Conservation (phyloP, 2,329 filamentous ascomycete genomes). For the Trichoderma guizhouense region DNA sequence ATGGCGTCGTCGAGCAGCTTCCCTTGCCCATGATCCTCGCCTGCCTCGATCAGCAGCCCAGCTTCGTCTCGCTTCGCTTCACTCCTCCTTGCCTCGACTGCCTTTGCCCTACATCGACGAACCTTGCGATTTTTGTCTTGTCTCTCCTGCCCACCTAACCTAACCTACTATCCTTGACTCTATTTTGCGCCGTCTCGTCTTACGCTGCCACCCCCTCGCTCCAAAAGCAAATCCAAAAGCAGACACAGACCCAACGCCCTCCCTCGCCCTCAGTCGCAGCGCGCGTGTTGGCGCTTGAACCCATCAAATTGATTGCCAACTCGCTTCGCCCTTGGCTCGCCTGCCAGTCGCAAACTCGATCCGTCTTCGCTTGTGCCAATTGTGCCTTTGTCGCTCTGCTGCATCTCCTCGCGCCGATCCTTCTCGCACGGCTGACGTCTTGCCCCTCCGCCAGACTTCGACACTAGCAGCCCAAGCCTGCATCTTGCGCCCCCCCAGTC, state of each 20-base stretch:
- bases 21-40: background rate
- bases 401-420: conserved; percentile 14
- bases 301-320: background rate
- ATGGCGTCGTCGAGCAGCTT: conserved; percentile 9
- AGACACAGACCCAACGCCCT: background rate
- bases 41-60: background rate
- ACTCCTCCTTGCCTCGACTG: background rate
- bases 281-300: background rate
- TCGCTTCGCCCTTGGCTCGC: background rate
- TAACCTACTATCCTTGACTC: background rate
- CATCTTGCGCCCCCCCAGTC: conserved; percentile 6
- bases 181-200: background rate
- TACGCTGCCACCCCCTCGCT: background rate
- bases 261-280: background rate
- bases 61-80: background rate
- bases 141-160: background rate
- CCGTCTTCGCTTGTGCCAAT: background rate
- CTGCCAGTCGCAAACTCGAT: background rate
- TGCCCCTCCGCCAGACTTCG: conserved; percentile 10
- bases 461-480: conserved; percentile 14
- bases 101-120: background rate
- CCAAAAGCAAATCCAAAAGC: background rate
- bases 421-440: conserved; percentile 18
- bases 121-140: background rate
- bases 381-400: background rate